phyloP scores from a whole-genome alignment of 208 protist genomes.

The Trypanosoma conorhini region DNA sequence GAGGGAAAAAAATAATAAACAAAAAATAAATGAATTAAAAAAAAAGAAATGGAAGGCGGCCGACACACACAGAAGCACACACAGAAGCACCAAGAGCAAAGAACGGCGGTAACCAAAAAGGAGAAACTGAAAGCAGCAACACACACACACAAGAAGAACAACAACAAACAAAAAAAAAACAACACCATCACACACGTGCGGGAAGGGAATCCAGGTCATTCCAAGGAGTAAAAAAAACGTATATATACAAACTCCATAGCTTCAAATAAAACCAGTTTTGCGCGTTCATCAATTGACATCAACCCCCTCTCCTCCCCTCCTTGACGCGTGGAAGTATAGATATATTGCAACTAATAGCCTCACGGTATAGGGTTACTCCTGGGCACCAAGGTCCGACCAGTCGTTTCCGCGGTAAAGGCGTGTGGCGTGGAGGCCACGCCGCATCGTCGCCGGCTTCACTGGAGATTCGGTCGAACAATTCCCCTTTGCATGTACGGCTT shows the following conservation, averaged over 20 bases:
- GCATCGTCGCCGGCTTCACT: conserved; percentile 11
- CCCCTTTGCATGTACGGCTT: background rate
- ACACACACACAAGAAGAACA: conserved; percentile 11
- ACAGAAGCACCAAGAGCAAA: background rate
- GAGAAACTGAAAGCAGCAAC: background rate
- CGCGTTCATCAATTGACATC: background rate
- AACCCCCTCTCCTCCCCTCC: background rate
- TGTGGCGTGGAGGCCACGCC: conserved; percentile 1
- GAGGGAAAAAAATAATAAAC: background rate
- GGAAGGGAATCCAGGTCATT: background rate
- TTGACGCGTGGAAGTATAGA: background rate
- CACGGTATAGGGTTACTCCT: background rate
- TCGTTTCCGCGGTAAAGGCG: conserved; percentile 25
- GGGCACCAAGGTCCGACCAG: conserved; percentile 8
- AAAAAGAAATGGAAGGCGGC: background rate
- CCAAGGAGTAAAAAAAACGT: background rate
- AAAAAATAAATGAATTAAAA: background rate
- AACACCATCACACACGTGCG: background rate
- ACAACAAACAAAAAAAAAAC: conserved; percentile 21
- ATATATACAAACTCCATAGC: background rate
- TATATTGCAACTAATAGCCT: conserved; percentile 3
- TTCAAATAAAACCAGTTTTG: background rate
- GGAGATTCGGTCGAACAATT: background rate
- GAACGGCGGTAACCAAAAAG: background rate
- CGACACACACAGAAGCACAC: background rate